Percentiles rank a stretch among this genome's conserved stretches.
Conservation (phyloP, 148 eudicot genomes). For the Chenopodium suecicum region DNA sequence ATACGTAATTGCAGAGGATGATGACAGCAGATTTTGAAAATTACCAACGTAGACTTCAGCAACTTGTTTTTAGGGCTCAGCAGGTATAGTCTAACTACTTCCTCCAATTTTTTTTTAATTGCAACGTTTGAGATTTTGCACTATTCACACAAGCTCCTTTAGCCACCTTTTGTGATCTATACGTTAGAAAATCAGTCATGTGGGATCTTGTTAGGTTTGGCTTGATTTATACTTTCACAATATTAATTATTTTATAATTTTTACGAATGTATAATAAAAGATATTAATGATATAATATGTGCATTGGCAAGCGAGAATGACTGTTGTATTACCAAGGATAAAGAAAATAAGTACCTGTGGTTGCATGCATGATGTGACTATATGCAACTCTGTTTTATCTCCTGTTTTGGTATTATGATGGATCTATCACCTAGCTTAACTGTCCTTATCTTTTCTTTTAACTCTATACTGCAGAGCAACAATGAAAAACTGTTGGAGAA, state of each 20-base stretch:
- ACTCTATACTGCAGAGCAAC: slow-evolving; percentile 61
- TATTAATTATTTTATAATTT: too few relatives aligned
- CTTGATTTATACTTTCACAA: too few relatives aligned
- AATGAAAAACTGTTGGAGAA: slow-evolving; percentile 96
- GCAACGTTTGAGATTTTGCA: background rate
- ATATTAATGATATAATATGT: too few relatives aligned
- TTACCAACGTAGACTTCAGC: slow-evolving; percentile 90
- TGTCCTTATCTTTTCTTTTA: background rate
- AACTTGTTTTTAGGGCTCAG: slow-evolving; percentile 89
- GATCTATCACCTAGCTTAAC: slow-evolving; percentile 6
- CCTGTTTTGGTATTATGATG: background rate
- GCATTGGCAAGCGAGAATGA: too few relatives aligned
- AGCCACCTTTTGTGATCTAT: background rate
- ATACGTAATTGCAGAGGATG: slow-evolving; percentile 70
- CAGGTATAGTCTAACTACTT: slow-evolving; percentile 55
- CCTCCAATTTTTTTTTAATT: background rate
- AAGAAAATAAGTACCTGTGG: background rate
- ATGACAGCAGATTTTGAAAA: slow-evolving; percentile 93
- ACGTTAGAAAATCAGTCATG: background rate
- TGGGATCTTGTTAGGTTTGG: too few relatives aligned
- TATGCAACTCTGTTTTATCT: background rate
- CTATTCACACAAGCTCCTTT: background rate
- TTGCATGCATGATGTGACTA: background rate
- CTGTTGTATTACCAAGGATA: background rate
- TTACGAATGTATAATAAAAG: too few relatives aligned